Base-by-base conservation (phyloP, 345 rosid genomes). In the Camelina sativa region DNA sequence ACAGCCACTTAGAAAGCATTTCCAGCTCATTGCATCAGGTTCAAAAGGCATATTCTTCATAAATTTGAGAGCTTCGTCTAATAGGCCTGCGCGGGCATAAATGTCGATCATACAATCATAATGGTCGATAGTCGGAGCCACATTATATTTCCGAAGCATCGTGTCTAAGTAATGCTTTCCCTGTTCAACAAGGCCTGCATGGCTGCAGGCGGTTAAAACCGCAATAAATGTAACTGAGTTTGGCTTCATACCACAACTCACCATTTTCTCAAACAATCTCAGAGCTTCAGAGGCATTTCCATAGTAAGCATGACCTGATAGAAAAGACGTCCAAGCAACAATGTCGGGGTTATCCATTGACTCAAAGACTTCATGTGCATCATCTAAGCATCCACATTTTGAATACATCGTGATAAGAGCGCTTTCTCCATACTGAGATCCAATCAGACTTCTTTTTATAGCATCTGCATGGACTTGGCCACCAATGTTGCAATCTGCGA, bases 391-490 rank as follows among this genome's bases (percentile, higher is more conserved):
- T 38, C 97, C 95, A 16, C 92, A 86, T 77, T 84, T 89, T 2
- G 92, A 78, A 72, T 87, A 89, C 92, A 91, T 84, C 3, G 92
- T 83, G 51, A 87, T 82, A 54, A 86, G 69, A 61, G 95, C 92
- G 65, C 89, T 89, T 79, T 86, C 79, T 69, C 92, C 97, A 73
- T 82, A 81, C 66, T 81, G 81, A 53, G 65, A 61, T 8, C 88
- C 86, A 73, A 89, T 57, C 74, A 85, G 63, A 53, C 84, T 80
- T 64, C 84, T 82, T 82, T 91, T 91, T 53, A 85, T 73, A 30
- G 95, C 95, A 74, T 91, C 94, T 0, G 91, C 97, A 59, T 89
- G 97, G 74, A 77, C 85, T 87, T 91, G 97, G 52, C 80, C 62
- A 65, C 94, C 94, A 25, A 79, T 77, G 78, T 70, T 86, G 34